Base-by-base conservation (phyloP, 495 filamentous ascomycete species). In the Trichoderma orchidacearum region DNA sequence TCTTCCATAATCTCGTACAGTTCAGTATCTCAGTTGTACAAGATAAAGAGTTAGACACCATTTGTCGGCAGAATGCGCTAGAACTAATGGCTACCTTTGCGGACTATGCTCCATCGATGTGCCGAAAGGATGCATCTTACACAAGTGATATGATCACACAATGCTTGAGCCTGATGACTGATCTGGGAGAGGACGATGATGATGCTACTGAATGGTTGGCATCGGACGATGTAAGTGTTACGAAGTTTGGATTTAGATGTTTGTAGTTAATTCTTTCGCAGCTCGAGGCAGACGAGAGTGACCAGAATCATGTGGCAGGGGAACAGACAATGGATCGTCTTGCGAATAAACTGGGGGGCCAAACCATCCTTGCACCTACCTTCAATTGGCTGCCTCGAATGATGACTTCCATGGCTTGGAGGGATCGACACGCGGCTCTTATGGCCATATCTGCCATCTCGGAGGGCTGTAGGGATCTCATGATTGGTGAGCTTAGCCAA, bases 401-500 rank as follows among this genome's bases (percentile, higher is more conserved):
- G 94, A 93, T 97, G 83, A 87, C 84, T 27, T 97, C 94, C 17
- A 84, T 87, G 58, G 81, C 87, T 38, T 99, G 94, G 94, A 84
- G 89, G 64, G 93, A 99, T 69, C 82, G 92, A 45, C 94, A 99
- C 67, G 94, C 94, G 8, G 93, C 94, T 56, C 82, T 99, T 54
- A 99, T 99, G 94, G 94, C 94, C 8, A 95, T 99, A 55, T 97
- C 94, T 18, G 94, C 94, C 58, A 99, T 99, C 60, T 97, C 94
- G 0, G 94, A 99, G 69, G 94, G 94, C 21, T 99, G 94, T 63
- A 82, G 89, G 55, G 94, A 97, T 25, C 75, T 96, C 59, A 99
- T 99, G 94, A 79, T 92, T 56, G 87, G 86, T 50, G 92, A 99
- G 66, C 76, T 99, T 3, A 87, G 88, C 65, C 89, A 96, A 66